These are phyloP conservation scores for Hsuehochloa calcarea DNA, from an alignment of 176 grass and related monocot genomes.

Conservation along the genomic window DNA sequence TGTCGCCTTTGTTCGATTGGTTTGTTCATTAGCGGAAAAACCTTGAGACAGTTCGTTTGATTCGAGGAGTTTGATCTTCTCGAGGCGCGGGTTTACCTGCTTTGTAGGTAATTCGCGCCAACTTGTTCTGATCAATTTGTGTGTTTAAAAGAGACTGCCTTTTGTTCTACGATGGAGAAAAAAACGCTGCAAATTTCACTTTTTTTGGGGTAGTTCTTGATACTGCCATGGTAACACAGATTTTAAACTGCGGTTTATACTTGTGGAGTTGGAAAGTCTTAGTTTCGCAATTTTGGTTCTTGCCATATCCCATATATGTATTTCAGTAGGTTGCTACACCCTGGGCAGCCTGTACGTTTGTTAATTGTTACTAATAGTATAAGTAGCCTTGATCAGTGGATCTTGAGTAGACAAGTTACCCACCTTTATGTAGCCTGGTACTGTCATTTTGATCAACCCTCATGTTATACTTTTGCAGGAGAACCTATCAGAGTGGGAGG, in stretches of 20 bases:
- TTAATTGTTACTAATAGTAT: neutral
- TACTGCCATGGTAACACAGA: neutral
- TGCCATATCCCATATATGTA: neutral
- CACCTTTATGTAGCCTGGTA: neutral
- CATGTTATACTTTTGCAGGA: conserved; percentile 16
- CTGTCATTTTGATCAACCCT: conserved; percentile 1
- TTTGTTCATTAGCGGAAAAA: neutral
- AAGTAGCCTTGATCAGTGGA: neutral
- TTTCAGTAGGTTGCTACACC: neutral
- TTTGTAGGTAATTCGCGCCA: neutral
- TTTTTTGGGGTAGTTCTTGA: neutral
- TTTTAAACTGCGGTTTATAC: neutral
- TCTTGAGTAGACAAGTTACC: neutral
- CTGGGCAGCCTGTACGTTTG: neutral
- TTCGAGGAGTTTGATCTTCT: neutral
- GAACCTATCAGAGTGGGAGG: neutral
- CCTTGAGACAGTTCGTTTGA: neutral
- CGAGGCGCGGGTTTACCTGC: neutral
- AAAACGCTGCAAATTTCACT: neutral
- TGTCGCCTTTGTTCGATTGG: neutral
- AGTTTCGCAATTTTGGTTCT: neutral
- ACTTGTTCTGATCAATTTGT: neutral
- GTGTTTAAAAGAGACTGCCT: neutral
- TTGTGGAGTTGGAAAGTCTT: neutral
- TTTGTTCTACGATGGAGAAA: neutral